Base-by-base conservation (phyloP, 2,329 filamentous ascomycete genomes). In the Bimuria novae-zelandiae region DNA sequence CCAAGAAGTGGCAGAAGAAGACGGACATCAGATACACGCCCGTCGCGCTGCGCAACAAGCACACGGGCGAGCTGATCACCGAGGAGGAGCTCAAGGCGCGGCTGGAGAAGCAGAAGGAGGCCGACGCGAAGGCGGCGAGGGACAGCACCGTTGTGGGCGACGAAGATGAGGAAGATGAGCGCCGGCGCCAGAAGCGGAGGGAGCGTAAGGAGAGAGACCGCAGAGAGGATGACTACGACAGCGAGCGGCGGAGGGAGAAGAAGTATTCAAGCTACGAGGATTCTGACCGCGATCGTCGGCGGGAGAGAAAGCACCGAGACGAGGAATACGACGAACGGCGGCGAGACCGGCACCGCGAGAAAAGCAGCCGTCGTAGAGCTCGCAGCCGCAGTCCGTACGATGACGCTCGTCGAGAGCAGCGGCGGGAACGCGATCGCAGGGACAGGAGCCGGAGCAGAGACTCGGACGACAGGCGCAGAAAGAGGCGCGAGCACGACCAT, bases 31-130 rank as follows among this genome's bases (percentile, higher is more conserved):
- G 82, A 5, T 88, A 87, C 66, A 84, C 83, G 59, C 86, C 86
- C 0, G 77, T 89, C 2, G 73, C 84, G 48, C 75, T 88, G 71
- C 76, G 79, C 51, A 86, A 86, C 66, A 84, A 82, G 62, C 77
- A 77, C 56, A 88, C 85, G 0, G 85, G 85, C 11, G 82, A 87
- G 72, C 75, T 80, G 46, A 77, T 86, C 32, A 85, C 83, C 0
- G 84, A 87, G 68, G 83, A 86, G 51, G 85, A 87, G 62, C 71
- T 86, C 14, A 78, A 83, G 60, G 72, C 71, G 52, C 72, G 79
- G 57, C 71, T 81, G 42, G 80, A 82, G 63, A 44, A 44, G 75
- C 78, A 36, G 73, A 79, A 52, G 79, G 80, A 46, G 41, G 69
- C 77, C 40, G 62, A 69, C 16, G 76, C 75, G 55, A 73, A 76